Evolutionary conservation across 169 alveolate species (phyloP).

Genomic region (Plasmodium chabaudi): DNA sequence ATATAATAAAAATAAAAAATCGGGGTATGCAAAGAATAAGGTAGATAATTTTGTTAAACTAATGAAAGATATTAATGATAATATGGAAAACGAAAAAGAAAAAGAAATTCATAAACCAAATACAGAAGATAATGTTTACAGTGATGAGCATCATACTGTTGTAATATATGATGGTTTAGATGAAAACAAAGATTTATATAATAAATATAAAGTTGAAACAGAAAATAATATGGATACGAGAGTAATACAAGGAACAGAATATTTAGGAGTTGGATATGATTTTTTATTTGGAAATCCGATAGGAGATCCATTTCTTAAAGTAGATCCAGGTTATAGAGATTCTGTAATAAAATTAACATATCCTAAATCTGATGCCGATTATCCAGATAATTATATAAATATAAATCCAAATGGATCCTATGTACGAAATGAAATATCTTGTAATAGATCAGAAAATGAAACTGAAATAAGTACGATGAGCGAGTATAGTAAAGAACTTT

Average conservation of each 20-base stretch:
- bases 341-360: conserved; percentile 82
- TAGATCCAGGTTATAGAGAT: conserved; percentile 89
- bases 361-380: conserved; percentile 72
- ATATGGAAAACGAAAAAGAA: background rate
- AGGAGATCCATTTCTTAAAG: conserved; percentile 89
- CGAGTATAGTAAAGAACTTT: conserved; percentile 85
- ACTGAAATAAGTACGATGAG: conserved; percentile 70
- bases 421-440: conserved; percentile 87
- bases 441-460: conserved; percentile 85
- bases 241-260: conserved; percentile 80
- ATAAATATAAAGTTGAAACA: conserved; percentile 33
- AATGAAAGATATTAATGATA: conserved; percentile 27
- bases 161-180: conserved; percentile 51
- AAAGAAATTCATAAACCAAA: background rate
- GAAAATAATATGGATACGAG: conserved; percentile 39
- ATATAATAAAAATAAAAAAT: too few species aligned
- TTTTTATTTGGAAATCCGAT: conserved; percentile 87
- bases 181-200: conserved; percentile 58
- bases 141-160: conserved; percentile 62
- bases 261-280: conserved; percentile 89
- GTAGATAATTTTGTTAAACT: conserved; percentile 18
- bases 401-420: conserved; percentile 85
- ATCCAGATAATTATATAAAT: conserved; percentile 57
- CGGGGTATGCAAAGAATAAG: background rate
- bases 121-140: conserved; percentile 30